A percentile compares a stretch with the other conserved stretches of the same genome.
Conservation (phyloP, 345 rosid species). For the Hibiscus tridactylites region DNA sequence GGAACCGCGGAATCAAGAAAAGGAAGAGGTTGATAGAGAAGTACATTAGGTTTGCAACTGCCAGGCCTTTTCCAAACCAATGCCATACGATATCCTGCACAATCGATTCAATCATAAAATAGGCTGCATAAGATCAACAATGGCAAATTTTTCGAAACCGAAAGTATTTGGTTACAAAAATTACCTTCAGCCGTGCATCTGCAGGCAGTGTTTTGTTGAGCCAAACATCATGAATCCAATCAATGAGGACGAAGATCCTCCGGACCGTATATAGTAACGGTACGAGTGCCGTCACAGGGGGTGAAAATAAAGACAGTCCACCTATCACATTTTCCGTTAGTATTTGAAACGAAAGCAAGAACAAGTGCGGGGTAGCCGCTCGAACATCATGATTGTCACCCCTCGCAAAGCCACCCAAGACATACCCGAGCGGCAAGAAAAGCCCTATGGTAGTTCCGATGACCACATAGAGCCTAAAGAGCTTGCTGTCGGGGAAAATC, state of each 20-base stretch:
- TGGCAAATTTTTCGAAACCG: neutral
- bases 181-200: constrained; percentile 46
- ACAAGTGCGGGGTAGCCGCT: constrained; percentile 77
- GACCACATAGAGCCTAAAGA: constrained; percentile 56
- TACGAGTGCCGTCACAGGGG: constrained; percentile 77
- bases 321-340: constrained; percentile 73
- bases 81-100: constrained; percentile 8
- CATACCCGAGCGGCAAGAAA: constrained; percentile 79
- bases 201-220: constrained; percentile 47
- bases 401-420: constrained; percentile 84
- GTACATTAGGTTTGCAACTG: constrained; percentile 48
- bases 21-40: constrained; percentile 62
- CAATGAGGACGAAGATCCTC: constrained; percentile 60
- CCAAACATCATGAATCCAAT: constrained; percentile 77
- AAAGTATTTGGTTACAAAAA: neutral
- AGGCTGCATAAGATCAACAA: neutral
- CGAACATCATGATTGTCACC: constrained; percentile 72
- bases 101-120: neutral
- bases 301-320: constrained; percentile 62
- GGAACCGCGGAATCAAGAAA: constrained; percentile 70
- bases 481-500: constrained; percentile 48
- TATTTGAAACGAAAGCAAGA: constrained; percentile 80
- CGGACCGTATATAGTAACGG: constrained; percentile 70
- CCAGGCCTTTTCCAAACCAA: constrained; percentile 67
- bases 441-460: constrained; percentile 68